These are phyloP conservation scores for Pelargonium citronellum DNA, from an alignment of 441 rosid species.

Conservation along the genomic window DNA sequence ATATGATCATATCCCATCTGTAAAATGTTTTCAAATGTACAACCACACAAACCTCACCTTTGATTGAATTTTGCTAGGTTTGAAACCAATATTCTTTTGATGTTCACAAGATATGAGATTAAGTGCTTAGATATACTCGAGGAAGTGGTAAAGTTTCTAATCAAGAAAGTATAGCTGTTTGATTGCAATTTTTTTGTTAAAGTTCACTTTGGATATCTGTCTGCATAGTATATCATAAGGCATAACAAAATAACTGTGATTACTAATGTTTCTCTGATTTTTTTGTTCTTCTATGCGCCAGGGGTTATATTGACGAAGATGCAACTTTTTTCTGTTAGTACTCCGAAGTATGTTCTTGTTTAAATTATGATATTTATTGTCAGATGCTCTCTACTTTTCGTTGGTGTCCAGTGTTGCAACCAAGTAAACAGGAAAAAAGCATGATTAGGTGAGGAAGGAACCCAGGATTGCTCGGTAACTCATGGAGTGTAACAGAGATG, in stretches of 20 bases:
- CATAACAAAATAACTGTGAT: background rate
- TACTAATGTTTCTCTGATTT: background rate
- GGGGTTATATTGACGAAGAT: background rate
- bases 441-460: background rate
- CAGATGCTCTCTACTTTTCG: background rate
- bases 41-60: background rate
- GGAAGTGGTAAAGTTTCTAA: too few relatives aligned
- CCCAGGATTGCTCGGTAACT: background rate
- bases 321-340: background rate
- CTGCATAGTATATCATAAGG: too few relatives aligned
- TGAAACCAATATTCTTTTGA: background rate
- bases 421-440: background rate
- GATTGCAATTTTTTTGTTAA: too few relatives aligned
- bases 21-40: background rate
- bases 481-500: constrained; percentile 93
- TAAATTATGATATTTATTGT: background rate
- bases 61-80: background rate
- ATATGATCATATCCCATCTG: too few relatives aligned
- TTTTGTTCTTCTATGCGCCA: background rate
- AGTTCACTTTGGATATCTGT: too few relatives aligned
- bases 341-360: background rate
- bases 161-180: too few relatives aligned
- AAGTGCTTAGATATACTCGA: background rate
- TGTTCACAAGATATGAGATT: background rate
- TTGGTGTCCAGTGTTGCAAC: background rate